Evolutionary conservation across 1,284 basidiomycete genomes (phyloP), one percentile per base, ranked within the genome.

Genomic region (Pseudozyma tsukubaensis): DNA sequence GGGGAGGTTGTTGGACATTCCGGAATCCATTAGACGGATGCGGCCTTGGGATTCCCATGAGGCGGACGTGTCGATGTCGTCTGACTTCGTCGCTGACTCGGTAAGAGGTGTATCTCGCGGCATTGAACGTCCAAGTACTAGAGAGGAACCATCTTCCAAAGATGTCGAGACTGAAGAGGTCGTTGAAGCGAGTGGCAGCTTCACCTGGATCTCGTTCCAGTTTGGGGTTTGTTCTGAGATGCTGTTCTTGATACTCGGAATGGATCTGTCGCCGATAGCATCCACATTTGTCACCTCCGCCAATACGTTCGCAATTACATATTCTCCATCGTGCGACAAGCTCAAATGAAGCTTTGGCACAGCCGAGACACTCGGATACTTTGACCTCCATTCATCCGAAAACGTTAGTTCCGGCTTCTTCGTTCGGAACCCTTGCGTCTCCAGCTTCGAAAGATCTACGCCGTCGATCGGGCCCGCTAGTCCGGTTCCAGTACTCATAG

Each of bases 261-360:
- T 6, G 24, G 24, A 29, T 29, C 24, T 29, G 24, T 29, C 24
- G 24, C 24, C 6, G 24, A 29, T 29, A 29, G 40, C 16, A 21
- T 36, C 32, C 9, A 13, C 6, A 29, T 4, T 4, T 11, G 10
- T 18, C 34, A 59, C 49, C 37, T 70, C 66, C 18, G 90, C 89
- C 18, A 93, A 77, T 21, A 94, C 92, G 11, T 89, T 89, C 4
- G 92, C 89, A 50, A 92, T 88, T 10, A 93, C 88, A 78, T 93
- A 93, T 42, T 92, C 91, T 24, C 92, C 92, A 77, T 95, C 94
- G 76, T 95, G 93, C 72, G 91, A 92, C 50, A 94, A 87, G 50
- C 91, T 93, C 19, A 89, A 88, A 82, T 92, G 89, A 32, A 80
- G 34, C 12, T 52, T 59, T 86, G 86, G 40, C 16, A 72, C 55